Percentiles rank a stretch among this genome's conserved stretches.
phyloP scores from a whole-genome alignment of 768 basidiomycete genomes.

The Leucocoprinus leucothites region DNA sequence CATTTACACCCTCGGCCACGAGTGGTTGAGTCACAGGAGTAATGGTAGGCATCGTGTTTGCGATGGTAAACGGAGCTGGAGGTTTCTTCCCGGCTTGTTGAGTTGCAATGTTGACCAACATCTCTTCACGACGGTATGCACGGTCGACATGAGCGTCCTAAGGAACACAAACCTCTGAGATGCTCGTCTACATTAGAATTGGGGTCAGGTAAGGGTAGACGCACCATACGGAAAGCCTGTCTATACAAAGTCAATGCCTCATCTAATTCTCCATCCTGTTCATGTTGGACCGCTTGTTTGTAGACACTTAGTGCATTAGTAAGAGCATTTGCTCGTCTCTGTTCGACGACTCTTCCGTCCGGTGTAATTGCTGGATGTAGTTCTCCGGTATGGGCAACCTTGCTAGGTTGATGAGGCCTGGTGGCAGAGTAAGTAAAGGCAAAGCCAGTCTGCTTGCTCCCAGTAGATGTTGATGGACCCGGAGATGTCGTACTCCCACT shows the following conservation, averaged over 20 bases:
- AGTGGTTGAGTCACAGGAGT: neutral
- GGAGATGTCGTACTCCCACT: too few relatives aligned
- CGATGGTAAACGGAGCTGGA: neutral
- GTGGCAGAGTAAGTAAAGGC: neutral
- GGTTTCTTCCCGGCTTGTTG: conserved; percentile 18
- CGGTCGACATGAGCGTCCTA: conserved; percentile 72
- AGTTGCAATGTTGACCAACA: conserved; percentile 33
- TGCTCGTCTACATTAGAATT: conserved; percentile 8
- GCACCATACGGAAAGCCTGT: conserved; percentile 68
- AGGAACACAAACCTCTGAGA: neutral
- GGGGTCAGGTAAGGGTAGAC: conserved; percentile 1
- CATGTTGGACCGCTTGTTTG: conserved; percentile 63
- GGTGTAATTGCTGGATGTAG: conserved; percentile 22
- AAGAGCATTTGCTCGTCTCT: conserved; percentile 31
- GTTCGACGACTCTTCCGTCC: conserved; percentile 19
- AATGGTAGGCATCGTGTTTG: neutral
- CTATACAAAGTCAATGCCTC: conserved; percentile 76
- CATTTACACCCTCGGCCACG: conserved; percentile 2
- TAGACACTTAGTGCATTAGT: conserved; percentile 63
- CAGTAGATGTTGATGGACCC: conserved; percentile 2
- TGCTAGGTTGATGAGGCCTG: neutral
- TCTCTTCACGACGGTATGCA: conserved; percentile 60
- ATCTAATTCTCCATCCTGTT: conserved; percentile 73
- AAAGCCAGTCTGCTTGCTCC: conserved; percentile 7
- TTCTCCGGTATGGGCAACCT: conserved; percentile 7